Percentiles rank a stretch among this genome's conserved stretches.
phyloP scores from a whole-genome alignment of 2,329 filamentous ascomycete genomes.

The Alternaria ethzedia region DNA sequence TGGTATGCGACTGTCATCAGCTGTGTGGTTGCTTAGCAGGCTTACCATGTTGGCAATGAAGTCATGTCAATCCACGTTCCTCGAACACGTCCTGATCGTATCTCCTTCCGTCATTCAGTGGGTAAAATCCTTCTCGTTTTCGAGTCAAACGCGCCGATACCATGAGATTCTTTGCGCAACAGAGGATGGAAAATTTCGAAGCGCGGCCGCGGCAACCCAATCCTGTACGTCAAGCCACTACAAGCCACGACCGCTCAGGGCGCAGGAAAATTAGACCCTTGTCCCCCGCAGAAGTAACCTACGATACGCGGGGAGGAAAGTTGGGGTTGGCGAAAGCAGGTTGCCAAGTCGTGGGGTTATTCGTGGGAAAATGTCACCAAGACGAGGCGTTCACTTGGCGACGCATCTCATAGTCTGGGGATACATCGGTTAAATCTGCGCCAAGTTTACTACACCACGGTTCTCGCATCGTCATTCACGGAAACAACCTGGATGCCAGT shows the following conservation, averaged over 20 bases:
- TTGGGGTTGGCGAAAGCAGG: neutral
- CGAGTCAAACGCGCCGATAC: neutral
- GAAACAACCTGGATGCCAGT: conserved; percentile 13
- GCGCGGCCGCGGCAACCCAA: neutral
- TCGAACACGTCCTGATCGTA: neutral
- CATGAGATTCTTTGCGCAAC: neutral
- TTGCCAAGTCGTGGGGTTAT: conserved; percentile 12
- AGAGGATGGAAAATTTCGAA: neutral
- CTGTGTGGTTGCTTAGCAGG: neutral
- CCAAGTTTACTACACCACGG: conserved; percentile 10
- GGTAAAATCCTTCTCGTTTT: neutral
- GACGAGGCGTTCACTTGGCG: conserved; percentile 17
- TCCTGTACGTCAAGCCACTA: neutral
- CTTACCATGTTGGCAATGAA: neutral
- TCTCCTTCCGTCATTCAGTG: rapidly evolving
- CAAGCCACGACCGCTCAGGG: neutral
- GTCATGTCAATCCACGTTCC: neutral
- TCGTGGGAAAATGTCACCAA: conserved; percentile 20
- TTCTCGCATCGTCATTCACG: conserved; percentile 17
- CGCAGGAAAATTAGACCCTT: conserved; percentile 1
- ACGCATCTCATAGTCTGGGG: neutral
- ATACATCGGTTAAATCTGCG: conserved; percentile 5
- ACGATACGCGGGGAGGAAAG: neutral
- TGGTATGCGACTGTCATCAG: neutral
- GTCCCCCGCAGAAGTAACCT: neutral